Conservation (phyloP, 2,329 filamentous ascomycete genomes). For the Cytospora paraplurivora region DNA sequence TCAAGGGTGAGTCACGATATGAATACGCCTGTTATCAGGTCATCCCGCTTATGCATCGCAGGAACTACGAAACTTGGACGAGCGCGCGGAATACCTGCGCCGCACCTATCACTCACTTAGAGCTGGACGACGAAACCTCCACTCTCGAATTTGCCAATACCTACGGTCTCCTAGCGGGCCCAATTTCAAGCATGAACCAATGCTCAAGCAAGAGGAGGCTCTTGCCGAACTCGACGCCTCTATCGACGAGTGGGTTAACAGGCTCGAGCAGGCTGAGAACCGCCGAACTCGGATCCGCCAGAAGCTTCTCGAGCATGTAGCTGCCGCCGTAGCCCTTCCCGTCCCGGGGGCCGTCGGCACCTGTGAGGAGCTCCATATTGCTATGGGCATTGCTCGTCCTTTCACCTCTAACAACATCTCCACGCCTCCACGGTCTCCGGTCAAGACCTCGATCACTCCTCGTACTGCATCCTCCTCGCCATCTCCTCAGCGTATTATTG, state of each 20-base stretch:
- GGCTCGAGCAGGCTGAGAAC: slow-evolving; percentile 81
- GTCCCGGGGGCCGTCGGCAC: slow-evolving; percentile 38
- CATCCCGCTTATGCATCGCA: slow-evolving; percentile 36
- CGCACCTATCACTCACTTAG: slow-evolving; percentile 75
- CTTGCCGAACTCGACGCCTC: slow-evolving; percentile 74
- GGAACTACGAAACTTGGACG: slow-evolving; percentile 76
- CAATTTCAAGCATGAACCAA: slow-evolving; percentile 72
- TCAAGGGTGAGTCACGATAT: slow-evolving; percentile 54
- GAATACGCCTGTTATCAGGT: too few relatives aligned
- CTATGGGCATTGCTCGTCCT: slow-evolving; percentile 40
- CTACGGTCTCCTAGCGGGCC: slow-evolving; percentile 70
- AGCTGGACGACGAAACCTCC: slow-evolving; percentile 74
- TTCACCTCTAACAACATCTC: slow-evolving; percentile 47
- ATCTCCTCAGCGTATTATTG: slow-evolving; percentile 54
- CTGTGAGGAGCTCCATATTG: slow-evolving; percentile 46
- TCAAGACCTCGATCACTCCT: slow-evolving; percentile 43
- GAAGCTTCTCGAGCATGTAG: slow-evolving; percentile 80
- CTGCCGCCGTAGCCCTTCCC: slow-evolving; percentile 64
- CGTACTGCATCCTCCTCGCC: slow-evolving; percentile 42
- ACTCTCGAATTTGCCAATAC: slow-evolving; percentile 76
- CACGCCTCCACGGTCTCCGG: slow-evolving; percentile 62
- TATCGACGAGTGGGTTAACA: slow-evolving; percentile 79
- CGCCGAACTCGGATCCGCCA: slow-evolving; percentile 73
- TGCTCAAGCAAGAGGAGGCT: slow-evolving; percentile 79
- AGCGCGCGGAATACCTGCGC: slow-evolving; percentile 76